These are phyloP conservation scores for Paracamarosporium sp. DNA, from an alignment of 2,329 filamentous ascomycete species.

Conservation along the genomic window DNA sequence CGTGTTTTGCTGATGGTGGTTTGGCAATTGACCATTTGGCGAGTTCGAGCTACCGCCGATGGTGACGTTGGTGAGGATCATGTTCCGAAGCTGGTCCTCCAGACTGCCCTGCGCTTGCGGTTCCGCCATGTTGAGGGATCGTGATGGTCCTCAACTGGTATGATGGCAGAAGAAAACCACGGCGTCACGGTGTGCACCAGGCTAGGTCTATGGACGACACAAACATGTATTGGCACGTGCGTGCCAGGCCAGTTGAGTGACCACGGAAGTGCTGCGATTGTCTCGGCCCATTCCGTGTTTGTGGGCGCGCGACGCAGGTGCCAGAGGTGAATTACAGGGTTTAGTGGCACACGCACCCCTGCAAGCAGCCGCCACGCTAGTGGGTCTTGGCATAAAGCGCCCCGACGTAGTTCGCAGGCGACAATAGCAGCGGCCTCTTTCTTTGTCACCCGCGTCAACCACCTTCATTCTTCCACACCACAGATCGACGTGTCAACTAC, in stretches of 20 bases:
- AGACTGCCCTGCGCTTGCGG: conserved; percentile 19
- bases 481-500: background rate
- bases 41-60: conserved; percentile 21
- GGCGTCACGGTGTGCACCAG: background rate
- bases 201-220: background rate
- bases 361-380: background rate
- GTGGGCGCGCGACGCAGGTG: background rate
- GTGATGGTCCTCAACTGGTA: conserved; percentile 24
- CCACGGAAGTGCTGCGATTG: background rate
- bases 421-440: conserved; percentile 2
- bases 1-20: conserved; percentile 19
- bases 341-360: background rate
- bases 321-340: conserved; percentile 9
- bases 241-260: background rate
- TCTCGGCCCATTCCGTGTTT: background rate
- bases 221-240: background rate
- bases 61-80: conserved; percentile 64
- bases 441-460: conserved; percentile 3
- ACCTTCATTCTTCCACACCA: conserved; percentile 5
- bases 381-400: background rate
- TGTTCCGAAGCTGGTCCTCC: conserved; percentile 64
- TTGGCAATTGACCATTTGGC: conserved; percentile 20
- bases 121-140: conserved; percentile 8
- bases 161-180: background rate
- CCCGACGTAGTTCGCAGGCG: conserved; percentile 5